phyloP scores from a whole-genome alignment of 2,329 filamentous ascomycete genomes.

The Pyricularia pennisetigena region DNA sequence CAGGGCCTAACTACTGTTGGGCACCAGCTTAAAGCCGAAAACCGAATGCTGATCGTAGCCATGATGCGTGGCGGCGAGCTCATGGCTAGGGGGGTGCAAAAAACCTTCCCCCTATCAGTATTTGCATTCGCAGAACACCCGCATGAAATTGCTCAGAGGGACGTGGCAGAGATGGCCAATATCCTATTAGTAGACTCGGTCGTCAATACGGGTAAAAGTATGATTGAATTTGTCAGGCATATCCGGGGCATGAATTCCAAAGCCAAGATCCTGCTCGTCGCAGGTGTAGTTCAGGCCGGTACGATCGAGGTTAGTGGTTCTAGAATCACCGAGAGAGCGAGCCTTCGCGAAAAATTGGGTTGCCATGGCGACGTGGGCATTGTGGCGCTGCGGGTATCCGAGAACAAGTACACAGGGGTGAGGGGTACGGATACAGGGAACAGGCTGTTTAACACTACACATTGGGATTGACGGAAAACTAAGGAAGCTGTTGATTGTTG shows the following conservation, averaged over 20 bases:
- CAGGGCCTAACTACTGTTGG: constrained; percentile 17
- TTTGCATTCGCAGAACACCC: not conserved
- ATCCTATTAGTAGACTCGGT: not conserved
- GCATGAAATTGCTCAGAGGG: not conserved
- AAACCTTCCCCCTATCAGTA: not conserved
- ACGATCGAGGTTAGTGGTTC: too few relatives aligned
- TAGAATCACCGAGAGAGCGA: not conserved
- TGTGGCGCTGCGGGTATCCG: not conserved
- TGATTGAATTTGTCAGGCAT: not conserved
- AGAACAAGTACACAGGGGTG: not conserved
- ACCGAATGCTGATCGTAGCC: not conserved
- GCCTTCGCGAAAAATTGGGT: not conserved
- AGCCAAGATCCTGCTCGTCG: not conserved
- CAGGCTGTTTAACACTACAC: not conserved
- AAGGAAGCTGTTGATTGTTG: too few relatives aligned
- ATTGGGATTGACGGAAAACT: not conserved
- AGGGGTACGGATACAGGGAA: not conserved
- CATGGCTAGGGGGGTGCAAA: not conserved
- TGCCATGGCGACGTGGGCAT: not conserved
- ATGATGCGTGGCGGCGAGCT: not conserved
- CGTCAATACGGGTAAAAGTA: not conserved
- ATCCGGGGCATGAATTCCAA: not conserved
- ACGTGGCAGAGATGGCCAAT: not conserved
- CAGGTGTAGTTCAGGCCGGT: not conserved
- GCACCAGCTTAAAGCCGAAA: not conserved